Base-by-base conservation (phyloP, 306 rosid species). In the Potentilla sterilis region DNA sequence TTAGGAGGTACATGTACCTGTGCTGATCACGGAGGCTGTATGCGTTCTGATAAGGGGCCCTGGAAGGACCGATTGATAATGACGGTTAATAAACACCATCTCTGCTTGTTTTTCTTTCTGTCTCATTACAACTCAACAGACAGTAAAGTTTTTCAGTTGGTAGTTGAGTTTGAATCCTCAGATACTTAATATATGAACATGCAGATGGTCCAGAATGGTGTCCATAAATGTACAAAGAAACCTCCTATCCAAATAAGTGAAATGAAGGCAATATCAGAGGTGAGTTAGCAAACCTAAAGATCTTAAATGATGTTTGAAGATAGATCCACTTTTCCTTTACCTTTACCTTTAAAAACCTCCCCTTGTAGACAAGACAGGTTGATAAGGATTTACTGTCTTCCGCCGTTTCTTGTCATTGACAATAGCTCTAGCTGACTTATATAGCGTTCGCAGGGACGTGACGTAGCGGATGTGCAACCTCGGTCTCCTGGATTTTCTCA, bases 21-120 rank as follows among this genome's bases (percentile, higher is more conserved):
- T 79, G 79, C 93, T 69, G 86, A 90, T 73, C 70, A 88, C 75
- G 98, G 98, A 77, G 98, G 96, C 41, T 92, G 98, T 73, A 84
- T 90, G 97, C 86, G 81, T 61, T 90, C 98, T 40, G 97, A 95
- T 41, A 95, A 90, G 84, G 98, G 97, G 67, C 97, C 98, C 7
- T 95, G 98, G 98, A 95, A 86, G 55, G 93, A 95, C 80, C 69
- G 77, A 16, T 86, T 86, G 69, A 82, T 90, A 44, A 18, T 92
- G 68, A 89, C 15, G 87, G 98, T 90, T 32, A 71, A 38, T 46
- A 57, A 55, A 2, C 22, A 51, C 42, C 40, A n/a, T 62, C 40
- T 62, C 55, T 64, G 57, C 52, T 61, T 6, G 3, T 61, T 9
- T 16, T 63, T 67, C 35, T 59, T 63, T 7, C 34, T 35, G 19